Base-by-base conservation (phyloP, 306 rosid species). In the Vigna reflexopilosa region DNA sequence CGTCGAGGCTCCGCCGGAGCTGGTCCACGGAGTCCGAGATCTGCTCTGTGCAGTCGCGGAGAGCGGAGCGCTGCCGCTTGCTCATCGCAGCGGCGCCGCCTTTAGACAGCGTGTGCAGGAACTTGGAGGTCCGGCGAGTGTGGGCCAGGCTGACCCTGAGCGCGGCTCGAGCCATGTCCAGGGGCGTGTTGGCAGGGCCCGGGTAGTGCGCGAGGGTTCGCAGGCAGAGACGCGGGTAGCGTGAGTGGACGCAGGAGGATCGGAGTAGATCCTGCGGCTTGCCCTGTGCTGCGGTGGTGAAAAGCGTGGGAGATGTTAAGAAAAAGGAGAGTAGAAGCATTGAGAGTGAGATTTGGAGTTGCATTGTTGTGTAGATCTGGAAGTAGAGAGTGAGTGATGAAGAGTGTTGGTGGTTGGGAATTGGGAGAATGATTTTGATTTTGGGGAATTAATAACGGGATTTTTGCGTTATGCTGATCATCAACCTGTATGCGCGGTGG, bases 21-120 rank as follows among this genome's bases (percentile, higher is more conserved):
- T 90, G 93, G 8, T 93, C 93, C 12, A 91, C 83, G 2, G 98
- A 86, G 66, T 87, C 95, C 0, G 89, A 64, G 0, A 91, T 86
- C 90, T 88, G 96, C 52, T 91, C 93, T 6, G 67, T 82, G 77
- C 98, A 93, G 86, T 88, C 97, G 1, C 82, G 61, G 19, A 93
- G 73, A 44, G 90, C 93, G 36, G 50, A 80, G 7, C 77, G 77
- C 80, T 91, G 88, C 1, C 83, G 67, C 24, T 64, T 62, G 22
- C 65, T 36, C 34, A 78, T 58, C 26, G 26, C 16, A 19, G 14
- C 16, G 56, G 73, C 16, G 1, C 67, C 78, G 10, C 22, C 24
- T 4, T 49, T 36, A 14, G 78, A 24, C 15, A 26, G 32, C 5
- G 67, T 2, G 2, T 20, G 45, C 1, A 93, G 87, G 71, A 56